Evolutionary conservation across 768 basidiomycete species (phyloP).

Genomic region (Mycena haematopus): DNA sequence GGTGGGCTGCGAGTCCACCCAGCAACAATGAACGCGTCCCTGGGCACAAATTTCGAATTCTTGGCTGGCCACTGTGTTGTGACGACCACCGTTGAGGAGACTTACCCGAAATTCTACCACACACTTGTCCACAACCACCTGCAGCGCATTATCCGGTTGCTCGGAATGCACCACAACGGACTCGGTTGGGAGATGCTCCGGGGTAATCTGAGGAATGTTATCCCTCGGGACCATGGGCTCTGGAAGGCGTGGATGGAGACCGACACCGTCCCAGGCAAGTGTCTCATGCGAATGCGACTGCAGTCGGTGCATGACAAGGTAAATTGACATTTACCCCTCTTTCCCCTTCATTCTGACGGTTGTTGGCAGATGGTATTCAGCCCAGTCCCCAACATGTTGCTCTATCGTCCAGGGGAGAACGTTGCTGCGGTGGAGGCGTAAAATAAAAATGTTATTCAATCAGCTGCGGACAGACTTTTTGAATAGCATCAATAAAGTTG

Average conservation of each 20-base stretch:
- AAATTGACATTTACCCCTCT: slow-evolving; percentile 29
- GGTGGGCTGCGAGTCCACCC: slow-evolving; percentile 64
- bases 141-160: slow-evolving; percentile 60
- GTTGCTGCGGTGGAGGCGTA: slow-evolving; percentile 6
- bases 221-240: slow-evolving; percentile 53
- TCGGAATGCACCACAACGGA: slow-evolving; percentile 59
- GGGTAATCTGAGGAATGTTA: slow-evolving; percentile 48
- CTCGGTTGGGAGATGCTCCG: slow-evolving; percentile 58
- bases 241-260: slow-evolving; percentile 55
- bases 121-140: slow-evolving; percentile 66
- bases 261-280: slow-evolving; percentile 56
- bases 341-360: neutral
- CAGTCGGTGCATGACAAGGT: slow-evolving; percentile 63
- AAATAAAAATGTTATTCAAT: slow-evolving; percentile 17
- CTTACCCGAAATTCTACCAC: slow-evolving; percentile 64
- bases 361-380: slow-evolving; percentile 55
- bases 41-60: slow-evolving; percentile 57
- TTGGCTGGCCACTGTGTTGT: slow-evolving; percentile 60
- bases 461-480: neutral
- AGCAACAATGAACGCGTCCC: slow-evolving; percentile 53
- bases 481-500: neutral
- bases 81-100: slow-evolving; percentile 54
- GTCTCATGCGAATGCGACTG: slow-evolving; percentile 64
- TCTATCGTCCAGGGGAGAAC: slow-evolving; percentile 48
- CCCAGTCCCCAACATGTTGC: slow-evolving; percentile 60